Evolutionary conservation across 1,284 basidiomycete species (phyloP).

Genomic region (Leucoagaricus sp.): DNA sequence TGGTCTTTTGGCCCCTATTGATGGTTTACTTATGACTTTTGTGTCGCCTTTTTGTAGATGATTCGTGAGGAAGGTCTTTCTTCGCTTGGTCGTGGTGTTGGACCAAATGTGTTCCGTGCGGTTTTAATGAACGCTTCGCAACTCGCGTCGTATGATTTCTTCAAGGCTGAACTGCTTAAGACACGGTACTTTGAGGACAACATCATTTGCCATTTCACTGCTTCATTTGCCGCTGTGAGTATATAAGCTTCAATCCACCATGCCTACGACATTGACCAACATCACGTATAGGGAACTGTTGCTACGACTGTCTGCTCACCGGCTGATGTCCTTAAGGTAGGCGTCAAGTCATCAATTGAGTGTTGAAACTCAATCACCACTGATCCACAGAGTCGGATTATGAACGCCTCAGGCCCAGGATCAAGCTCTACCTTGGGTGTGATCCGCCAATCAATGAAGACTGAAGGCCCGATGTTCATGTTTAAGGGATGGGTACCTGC

Average conservation of each 20-base stretch:
- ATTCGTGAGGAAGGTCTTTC: conserved; percentile 79
- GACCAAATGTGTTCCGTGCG: conserved; percentile 85
- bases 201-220: conserved; percentile 79
- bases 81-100: conserved; percentile 78
- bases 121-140: conserved; percentile 92
- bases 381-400: conserved; percentile 66
- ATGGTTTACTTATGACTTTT: neutral
- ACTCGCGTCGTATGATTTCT: conserved; percentile 91
- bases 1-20: neutral
- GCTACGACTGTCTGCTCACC: conserved; percentile 95
- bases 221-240: conserved; percentile 82
- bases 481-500: conserved; percentile 91
- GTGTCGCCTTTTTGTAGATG: conserved; percentile 53
- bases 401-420: conserved; percentile 86
- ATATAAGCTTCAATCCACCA: neutral
- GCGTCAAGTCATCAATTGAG: conserved; percentile 16
- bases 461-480: conserved; percentile 88
- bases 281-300: conserved; percentile 69
- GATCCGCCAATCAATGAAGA: conserved; percentile 71
- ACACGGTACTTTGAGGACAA: conserved; percentile 77
- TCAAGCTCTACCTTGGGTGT: conserved; percentile 72
- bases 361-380: conserved; percentile 5
- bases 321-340: conserved; percentile 85
- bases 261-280: neutral
- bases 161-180: conserved; percentile 80